Conservation (phyloP, 805 yeast genomes). For the Kodamaea kaohsiungensis region DNA sequence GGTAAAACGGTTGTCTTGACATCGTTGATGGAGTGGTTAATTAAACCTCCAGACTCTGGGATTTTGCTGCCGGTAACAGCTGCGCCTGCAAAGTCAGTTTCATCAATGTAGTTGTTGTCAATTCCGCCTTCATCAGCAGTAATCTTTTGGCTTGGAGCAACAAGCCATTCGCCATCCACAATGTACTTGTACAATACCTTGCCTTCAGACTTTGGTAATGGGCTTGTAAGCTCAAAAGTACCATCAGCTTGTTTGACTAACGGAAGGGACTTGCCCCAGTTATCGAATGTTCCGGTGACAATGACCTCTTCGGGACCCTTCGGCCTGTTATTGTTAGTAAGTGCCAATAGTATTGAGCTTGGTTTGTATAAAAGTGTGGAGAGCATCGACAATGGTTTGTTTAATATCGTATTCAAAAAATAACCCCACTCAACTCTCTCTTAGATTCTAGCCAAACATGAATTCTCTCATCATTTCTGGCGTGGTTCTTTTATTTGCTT, state of each 20-base stretch:
- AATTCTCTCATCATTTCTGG: too few relatives aligned
- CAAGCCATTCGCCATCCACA: slow-evolving; percentile 70
- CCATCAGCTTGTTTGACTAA: slow-evolving; percentile 62
- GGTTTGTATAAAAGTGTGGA: background rate
- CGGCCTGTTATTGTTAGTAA: slow-evolving; percentile 34
- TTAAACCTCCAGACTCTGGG: slow-evolving; percentile 36
- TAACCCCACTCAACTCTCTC: too few relatives aligned
- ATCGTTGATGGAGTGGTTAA: slow-evolving; percentile 14
- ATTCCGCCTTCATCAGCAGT: slow-evolving; percentile 52
- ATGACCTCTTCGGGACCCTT: slow-evolving; percentile 52
- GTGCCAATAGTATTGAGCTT: background rate
- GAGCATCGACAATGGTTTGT: background rate
- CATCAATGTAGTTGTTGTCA: slow-evolving; percentile 50
- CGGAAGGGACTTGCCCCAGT: slow-evolving; percentile 61
- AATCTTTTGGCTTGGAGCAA: slow-evolving; percentile 37
- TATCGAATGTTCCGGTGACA: slow-evolving; percentile 70
- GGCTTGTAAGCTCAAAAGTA: slow-evolving; percentile 59
- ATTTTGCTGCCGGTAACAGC: slow-evolving; percentile 23
- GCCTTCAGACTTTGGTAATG: slow-evolving; percentile 41
- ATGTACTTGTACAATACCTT: slow-evolving; percentile 58
- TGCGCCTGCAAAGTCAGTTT: slow-evolving; percentile 25
- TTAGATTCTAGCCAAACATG: too few relatives aligned
- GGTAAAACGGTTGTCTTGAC: slow-evolving; percentile 47
- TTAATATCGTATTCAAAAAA: too few relatives aligned
- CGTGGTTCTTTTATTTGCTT: too few relatives aligned